Evolutionary conservation across 768 basidiomycete genomes (phyloP).

Genomic region (Kondoa malvinella): DNA sequence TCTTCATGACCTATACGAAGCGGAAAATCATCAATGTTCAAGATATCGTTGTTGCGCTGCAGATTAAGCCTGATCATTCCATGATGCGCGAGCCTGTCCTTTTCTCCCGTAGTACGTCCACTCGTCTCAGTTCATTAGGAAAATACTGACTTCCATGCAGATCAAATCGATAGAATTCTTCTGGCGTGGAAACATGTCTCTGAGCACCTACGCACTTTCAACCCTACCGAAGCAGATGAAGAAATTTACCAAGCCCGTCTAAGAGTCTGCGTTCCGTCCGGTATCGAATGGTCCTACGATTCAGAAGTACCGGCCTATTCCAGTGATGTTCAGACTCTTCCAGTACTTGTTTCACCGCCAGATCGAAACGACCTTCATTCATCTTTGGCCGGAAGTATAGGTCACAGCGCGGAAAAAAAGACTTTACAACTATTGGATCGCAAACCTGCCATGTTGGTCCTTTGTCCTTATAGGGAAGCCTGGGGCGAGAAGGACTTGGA

Average conservation of each 20-base stretch:
- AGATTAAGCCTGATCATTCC: not conserved
- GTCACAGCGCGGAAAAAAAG: not conserved
- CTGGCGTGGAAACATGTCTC: not conserved
- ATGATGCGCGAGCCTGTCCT: not conserved
- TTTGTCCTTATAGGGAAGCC: not conserved
- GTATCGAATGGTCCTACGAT: not conserved
- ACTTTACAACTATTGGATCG: not conserved
- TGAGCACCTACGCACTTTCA: not conserved
- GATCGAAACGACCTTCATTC: not conserved
- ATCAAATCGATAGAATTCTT: not conserved
- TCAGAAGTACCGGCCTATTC: not conserved
- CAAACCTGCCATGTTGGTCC: not conserved
- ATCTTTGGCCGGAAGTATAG: not conserved
- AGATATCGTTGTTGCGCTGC: not conserved
- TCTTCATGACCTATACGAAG: conserved; percentile 7
- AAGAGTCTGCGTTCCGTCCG: not conserved
- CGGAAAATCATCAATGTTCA: conserved; percentile 7
- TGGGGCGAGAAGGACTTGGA: not conserved
- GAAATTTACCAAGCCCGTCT: not conserved
- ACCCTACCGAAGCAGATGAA: not conserved
- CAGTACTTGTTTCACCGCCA: not conserved
- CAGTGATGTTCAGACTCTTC: not conserved
- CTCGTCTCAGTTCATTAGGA: not conserved
- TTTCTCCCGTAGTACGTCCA: not conserved
- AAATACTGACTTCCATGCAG: not conserved